These are phyloP conservation scores for Ophiostoma populinum DNA, from an alignment of 2,329 filamentous ascomycete species.

Conservation along the genomic window DNA sequence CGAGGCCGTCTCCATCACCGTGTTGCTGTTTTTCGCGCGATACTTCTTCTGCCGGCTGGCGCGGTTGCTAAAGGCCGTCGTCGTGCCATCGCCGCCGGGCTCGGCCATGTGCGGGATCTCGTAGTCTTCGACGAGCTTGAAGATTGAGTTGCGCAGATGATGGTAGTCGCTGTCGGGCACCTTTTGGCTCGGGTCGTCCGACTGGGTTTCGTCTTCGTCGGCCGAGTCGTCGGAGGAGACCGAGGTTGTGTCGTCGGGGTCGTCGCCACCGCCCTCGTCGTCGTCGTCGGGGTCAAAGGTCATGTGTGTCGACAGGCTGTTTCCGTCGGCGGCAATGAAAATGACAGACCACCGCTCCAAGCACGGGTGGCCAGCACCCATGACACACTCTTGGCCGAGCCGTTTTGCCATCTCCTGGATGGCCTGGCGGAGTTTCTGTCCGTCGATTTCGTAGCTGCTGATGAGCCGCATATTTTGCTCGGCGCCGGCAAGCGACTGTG, in stretches of 20 bases:
- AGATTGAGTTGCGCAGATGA: conserved; percentile 61
- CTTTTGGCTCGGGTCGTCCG: conserved; percentile 38
- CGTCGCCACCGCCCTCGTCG: conserved; percentile 33
- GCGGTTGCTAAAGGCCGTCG: conserved; percentile 50
- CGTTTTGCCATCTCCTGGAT: conserved; percentile 54
- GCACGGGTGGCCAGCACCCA: conserved; percentile 59
- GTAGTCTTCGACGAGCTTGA: conserved; percentile 67
- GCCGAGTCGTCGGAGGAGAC: conserved; percentile 45
- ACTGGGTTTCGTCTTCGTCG: conserved; percentile 36
- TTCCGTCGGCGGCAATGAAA: conserved; percentile 59
- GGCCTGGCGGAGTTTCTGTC: conserved; percentile 46
- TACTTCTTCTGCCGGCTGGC: conserved; percentile 44
- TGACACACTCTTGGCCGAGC: conserved; percentile 44
- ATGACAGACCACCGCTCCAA: conserved; percentile 70
- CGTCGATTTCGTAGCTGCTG: conserved; percentile 44
- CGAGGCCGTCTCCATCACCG: conserved; percentile 30
- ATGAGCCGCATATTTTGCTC: conserved; percentile 23
- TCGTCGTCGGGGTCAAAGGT: conserved; percentile 53
- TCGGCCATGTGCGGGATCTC: conserved; percentile 56
- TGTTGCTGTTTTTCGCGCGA: conserved; percentile 42
- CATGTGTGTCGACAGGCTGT: conserved; percentile 52
- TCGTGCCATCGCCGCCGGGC: conserved; percentile 33
- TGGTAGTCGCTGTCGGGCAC: conserved; percentile 68
- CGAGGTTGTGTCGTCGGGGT: conserved; percentile 36
- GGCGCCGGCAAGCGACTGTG: conserved; percentile 14